Percentiles rank a stretch among this genome's conserved stretches.
These are phyloP conservation scores for Boletus tylopilopsis DNA, from an alignment of 768 basidiomycete genomes.

Conservation along the genomic window DNA sequence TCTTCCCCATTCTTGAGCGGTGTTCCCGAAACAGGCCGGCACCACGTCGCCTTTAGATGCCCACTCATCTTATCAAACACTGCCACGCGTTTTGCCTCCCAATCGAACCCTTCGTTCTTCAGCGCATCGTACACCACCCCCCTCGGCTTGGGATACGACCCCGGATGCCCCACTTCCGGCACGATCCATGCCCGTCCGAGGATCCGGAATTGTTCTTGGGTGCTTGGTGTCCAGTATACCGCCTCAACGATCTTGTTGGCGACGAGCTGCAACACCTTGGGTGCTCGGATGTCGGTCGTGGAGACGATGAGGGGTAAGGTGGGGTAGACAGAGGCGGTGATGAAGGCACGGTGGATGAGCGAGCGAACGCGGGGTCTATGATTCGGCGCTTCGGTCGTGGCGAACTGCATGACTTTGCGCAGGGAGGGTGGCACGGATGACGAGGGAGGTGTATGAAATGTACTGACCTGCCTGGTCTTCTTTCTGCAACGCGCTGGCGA, in stretches of 20 bases:
- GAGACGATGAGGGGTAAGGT: constrained; percentile 58
- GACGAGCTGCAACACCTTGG: constrained; percentile 47
- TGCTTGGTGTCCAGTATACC: constrained; percentile 70
- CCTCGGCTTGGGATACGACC: constrained; percentile 8
- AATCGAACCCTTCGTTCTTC: constrained; percentile 37
- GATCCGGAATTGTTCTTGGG: constrained; percentile 73
- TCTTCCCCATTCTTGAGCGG: constrained; percentile 47
- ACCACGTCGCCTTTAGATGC: constrained; percentile 70
- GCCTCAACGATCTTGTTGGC: constrained; percentile 43
- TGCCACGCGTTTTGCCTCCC: constrained; percentile 62
- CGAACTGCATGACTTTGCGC: constrained; percentile 64
- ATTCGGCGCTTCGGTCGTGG: constrained; percentile 24
- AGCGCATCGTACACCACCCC: constrained; percentile 34
- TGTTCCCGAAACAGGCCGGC: constrained; percentile 62
- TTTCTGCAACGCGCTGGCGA: constrained; percentile 38
- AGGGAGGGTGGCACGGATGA: background rate
- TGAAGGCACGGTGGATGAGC: constrained; percentile 56
- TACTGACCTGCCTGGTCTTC: constrained; percentile 36
- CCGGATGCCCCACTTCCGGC: constrained; percentile 42
- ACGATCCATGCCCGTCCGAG: constrained; percentile 53
- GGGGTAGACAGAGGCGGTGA: constrained; percentile 41
- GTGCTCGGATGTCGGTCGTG: constrained; percentile 70
- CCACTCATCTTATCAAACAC: constrained; percentile 58
- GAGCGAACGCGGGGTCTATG: constrained; percentile 59
- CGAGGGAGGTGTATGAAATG: background rate